Conservation (phyloP, 176 grass and related monocot species). For the Urochloa ruziziensis region DNA sequence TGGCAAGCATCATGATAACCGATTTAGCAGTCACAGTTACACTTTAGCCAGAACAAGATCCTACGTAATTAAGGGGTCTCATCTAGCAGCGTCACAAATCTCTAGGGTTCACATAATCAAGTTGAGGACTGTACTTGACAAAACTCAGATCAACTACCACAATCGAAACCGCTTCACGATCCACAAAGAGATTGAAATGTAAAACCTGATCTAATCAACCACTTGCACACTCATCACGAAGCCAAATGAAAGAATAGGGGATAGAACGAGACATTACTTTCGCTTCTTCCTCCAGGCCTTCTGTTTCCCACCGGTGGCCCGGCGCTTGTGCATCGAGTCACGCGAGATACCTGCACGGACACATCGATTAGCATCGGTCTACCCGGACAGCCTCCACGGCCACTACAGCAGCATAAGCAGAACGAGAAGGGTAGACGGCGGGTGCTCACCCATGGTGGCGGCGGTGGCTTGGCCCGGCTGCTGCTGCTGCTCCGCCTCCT, state of each 20-base stretch:
- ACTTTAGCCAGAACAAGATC: background rate
- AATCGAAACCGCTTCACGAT: background rate
- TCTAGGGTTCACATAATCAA: background rate
- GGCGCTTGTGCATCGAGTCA: constrained; percentile 93
- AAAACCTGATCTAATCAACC: background rate
- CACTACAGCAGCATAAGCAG: background rate
- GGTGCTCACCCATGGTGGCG: constrained; percentile 35
- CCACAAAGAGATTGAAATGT: background rate
- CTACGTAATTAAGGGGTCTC: background rate
- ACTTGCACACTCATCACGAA: background rate
- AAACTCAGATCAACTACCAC: background rate
- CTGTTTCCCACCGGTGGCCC: constrained; percentile 78
- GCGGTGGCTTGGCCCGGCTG: background rate
- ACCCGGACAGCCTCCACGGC: background rate
- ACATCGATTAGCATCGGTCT: background rate
- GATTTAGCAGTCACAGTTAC: background rate
- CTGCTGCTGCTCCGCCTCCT: background rate
- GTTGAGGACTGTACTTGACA: background rate
- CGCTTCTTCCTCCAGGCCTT: constrained; percentile 93
- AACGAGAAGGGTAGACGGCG: background rate
- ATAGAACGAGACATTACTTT: constrained; percentile 34
- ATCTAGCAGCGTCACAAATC: no score
- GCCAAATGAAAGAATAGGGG: background rate
- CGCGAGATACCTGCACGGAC: constrained; percentile 65
- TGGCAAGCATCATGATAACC: background rate